Conservation (phyloP, 225 moss, liverwort and hornwort species). For the Bryoerythrophyllum caledonicum region DNA sequence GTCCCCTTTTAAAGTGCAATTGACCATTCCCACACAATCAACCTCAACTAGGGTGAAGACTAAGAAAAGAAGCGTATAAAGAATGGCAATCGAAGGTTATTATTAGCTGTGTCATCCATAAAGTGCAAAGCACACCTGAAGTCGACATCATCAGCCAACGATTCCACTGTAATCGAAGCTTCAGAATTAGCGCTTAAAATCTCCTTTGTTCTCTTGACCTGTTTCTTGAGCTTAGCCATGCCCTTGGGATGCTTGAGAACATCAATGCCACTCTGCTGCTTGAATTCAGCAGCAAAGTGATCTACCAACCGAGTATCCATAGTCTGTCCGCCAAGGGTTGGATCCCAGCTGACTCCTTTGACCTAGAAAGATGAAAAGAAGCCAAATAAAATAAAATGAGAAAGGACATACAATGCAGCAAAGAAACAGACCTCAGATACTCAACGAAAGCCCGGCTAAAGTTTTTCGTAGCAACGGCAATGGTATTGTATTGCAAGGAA, state of each 20-base stretch:
- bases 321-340: slow-evolving; percentile 81
- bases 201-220: slow-evolving; percentile 95
- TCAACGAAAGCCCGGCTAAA: neutral
- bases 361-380: slow-evolving; percentile 51
- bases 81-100: neutral
- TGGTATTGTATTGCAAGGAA: neutral
- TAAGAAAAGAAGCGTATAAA: slow-evolving; percentile 1
- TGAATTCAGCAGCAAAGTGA: slow-evolving; percentile 86
- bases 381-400: neutral
- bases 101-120: neutral
- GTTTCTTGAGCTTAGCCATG: slow-evolving; percentile 98
- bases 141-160: slow-evolving; percentile 82
- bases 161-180: slow-evolving; percentile 90
- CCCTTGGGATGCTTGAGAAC: slow-evolving; percentile 84
- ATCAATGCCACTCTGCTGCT: slow-evolving; percentile 71
- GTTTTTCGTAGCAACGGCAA: neutral
- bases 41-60: neutral
- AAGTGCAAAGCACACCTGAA: slow-evolving; percentile 63
- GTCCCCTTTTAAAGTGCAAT: neutral
- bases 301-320: slow-evolving; percentile 89
- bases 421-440: slow-evolving; percentile 6
- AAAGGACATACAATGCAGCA: neutral
- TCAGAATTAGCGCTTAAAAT: slow-evolving; percentile 94
- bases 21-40: neutral
- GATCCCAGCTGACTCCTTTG: slow-evolving; percentile 89